Conservation (phyloP, 176 grass and related monocot genomes). For the Musa itinerans region DNA sequence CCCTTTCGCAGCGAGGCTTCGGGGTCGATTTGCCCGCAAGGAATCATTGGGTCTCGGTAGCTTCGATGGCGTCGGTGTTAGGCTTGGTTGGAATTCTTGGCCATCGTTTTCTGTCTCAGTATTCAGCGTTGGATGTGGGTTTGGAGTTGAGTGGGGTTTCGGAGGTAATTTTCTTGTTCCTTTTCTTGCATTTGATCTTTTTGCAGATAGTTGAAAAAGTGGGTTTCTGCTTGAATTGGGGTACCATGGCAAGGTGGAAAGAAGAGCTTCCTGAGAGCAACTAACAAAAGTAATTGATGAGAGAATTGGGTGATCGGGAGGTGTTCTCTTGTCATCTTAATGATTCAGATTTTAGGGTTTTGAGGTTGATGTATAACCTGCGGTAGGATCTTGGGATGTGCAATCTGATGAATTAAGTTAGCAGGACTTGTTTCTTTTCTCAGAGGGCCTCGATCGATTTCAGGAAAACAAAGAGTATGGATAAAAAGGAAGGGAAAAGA, state of each 20-base stretch:
- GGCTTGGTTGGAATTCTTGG: constrained; percentile 41
- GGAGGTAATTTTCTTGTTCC: constrained; percentile 38
- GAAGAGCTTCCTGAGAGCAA: not conserved
- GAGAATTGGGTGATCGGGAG: not conserved
- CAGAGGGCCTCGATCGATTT: too few species aligned
- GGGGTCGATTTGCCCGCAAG: not conserved
- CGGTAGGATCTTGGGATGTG: not conserved
- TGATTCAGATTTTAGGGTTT: not conserved
- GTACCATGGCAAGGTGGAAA: not conserved
- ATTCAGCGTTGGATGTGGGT: constrained; percentile 75
- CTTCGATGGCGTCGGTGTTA: constrained; percentile 63
- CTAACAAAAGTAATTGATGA: not conserved
- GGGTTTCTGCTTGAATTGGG: not conserved
- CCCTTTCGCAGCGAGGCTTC: too few species aligned
- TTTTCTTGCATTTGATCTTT: not conserved
- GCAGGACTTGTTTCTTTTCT: not conserved
- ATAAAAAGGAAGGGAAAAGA: too few species aligned
- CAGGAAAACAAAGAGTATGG: too few species aligned
- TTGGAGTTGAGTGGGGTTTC: constrained; percentile 92
- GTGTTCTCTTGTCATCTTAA: not conserved
- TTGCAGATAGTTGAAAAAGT: not conserved
- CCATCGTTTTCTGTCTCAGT: constrained; percentile 26
- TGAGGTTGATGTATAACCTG: not conserved
- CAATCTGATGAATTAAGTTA: not conserved
- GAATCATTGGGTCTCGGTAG: constrained; percentile 43